Conservation (phyloP, 2,329 filamentous ascomycete genomes). For the Aspergillus fischeri region DNA sequence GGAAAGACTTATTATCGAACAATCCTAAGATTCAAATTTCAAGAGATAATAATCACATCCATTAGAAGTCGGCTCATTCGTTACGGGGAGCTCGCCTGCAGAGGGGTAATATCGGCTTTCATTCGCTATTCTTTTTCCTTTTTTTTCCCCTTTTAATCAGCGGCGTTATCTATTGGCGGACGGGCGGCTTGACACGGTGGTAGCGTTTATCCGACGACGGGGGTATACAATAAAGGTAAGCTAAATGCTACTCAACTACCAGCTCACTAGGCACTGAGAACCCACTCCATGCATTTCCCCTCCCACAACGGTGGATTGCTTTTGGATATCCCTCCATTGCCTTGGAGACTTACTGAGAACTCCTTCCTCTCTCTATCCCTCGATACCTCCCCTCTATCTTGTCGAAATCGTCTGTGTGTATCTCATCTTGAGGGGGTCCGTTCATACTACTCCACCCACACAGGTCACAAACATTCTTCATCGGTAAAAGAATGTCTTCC, state of each 20-base stretch:
- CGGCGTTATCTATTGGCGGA: constrained; percentile 28
- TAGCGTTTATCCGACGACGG: constrained; percentile 25
- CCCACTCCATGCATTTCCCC: constrained; percentile 12
- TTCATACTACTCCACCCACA: neutral
- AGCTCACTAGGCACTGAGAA: neutral
- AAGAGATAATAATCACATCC: neutral
- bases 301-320: neutral
- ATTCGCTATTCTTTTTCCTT: constrained; percentile 12
- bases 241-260: constrained; percentile 7
- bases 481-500: constrained; percentile 29
- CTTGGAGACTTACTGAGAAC: neutral
- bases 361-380: neutral
- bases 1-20: neutral
- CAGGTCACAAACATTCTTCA: constrained; percentile 1
- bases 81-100: neutral
- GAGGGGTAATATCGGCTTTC: constrained; percentile 14
- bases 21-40: neutral
- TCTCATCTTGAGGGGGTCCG: neutral
- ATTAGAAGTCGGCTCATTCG: neutral
- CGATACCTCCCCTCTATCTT: neutral
- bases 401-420: neutral
- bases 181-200: constrained; percentile 9
- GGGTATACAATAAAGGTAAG: constrained; percentile 12
- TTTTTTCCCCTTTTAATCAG: constrained; percentile 13
- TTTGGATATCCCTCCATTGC: neutral